Base-by-base conservation (phyloP, 2,329 filamentous ascomycete genomes). In the Claviceps pazoutovae region DNA sequence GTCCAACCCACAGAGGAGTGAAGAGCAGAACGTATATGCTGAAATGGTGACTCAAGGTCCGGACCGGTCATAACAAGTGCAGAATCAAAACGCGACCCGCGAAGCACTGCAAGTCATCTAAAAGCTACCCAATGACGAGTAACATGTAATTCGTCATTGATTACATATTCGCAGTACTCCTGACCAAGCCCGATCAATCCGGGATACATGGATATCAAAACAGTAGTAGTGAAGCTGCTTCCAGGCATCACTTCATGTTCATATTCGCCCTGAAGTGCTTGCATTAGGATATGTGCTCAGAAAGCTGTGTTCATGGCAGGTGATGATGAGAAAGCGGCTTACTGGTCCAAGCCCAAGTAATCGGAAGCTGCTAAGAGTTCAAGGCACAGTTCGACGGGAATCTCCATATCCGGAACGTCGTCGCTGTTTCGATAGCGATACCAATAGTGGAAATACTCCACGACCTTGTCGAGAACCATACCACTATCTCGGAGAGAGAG, bases 401-500 rank as follows among this genome's bases (percentile, higher is more conserved):
- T 83, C 16, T 89, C 84, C 81, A 89, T 84, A 61, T 91, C 86
- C 4, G 83, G 81, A 19, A 89, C 84, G 59, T 88, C 82, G 58
- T 83, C 81, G 57, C 73, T 73, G 57, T 88, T 77, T 49, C 76
- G 76, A 67, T 87, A 76, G 61, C 82, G 83, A 67, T 88, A 83
- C 72, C 85, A 86, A 71, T 89, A 90, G 64, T 88, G 86, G 56
- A 89, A 83, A 68, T 90, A 91, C 68, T 90, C 84, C 65, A 83
- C 85, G 36, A 90, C 82, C 64, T 88, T 88, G 65, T 90, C 86
- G 2, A 91, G 78, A 5, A 89, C 78, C 50, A 83, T 71, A 56
- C 80, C 83, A 67, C 84, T 89, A 64, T 59, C 36, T 51, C 45
- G n/a, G 6, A n/a, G 46, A n/a, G 23, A 8, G 4, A 21, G 16